Conservation (phyloP, 441 rosid species). For the Pelargonium exstipulatum region DNA sequence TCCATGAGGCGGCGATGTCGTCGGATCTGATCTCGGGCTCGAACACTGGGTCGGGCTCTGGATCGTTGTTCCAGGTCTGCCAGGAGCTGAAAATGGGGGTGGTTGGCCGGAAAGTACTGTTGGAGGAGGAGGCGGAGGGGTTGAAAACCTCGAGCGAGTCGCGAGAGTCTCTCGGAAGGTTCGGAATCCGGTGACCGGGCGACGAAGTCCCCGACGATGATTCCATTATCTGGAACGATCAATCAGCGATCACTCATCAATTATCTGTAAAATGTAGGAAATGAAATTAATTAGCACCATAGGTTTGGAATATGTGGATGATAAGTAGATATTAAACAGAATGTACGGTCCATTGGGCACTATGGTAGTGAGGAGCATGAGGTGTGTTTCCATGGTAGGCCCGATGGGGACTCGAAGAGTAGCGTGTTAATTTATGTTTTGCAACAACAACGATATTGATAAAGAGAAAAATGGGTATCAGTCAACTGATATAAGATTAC, state of each 20-base stretch:
- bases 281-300: not conserved
- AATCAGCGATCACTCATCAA: not conserved
- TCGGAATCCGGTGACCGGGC: not conserved
- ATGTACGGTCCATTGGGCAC: not conserved
- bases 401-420: too few relatives aligned
- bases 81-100: not conserved
- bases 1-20: conserved; percentile 61
- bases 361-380: too few relatives aligned
- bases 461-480: too few relatives aligned
- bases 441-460: too few relatives aligned
- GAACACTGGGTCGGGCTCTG: not conserved
- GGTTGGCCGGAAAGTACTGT: not conserved
- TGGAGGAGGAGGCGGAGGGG: not conserved
- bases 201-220: not conserved
- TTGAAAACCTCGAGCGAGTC: not conserved
- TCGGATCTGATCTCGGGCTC: not conserved
- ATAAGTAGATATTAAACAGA: not conserved
- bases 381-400: too few relatives aligned
- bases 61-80: not conserved
- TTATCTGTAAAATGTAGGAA: not conserved
- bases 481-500: too few relatives aligned
- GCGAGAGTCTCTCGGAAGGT: not conserved
- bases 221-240: not conserved
- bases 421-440: too few relatives aligned
- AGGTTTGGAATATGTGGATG: not conserved